Conservation (phyloP, 2,329 filamentous ascomycete species). For the Nemania sp. region DNA sequence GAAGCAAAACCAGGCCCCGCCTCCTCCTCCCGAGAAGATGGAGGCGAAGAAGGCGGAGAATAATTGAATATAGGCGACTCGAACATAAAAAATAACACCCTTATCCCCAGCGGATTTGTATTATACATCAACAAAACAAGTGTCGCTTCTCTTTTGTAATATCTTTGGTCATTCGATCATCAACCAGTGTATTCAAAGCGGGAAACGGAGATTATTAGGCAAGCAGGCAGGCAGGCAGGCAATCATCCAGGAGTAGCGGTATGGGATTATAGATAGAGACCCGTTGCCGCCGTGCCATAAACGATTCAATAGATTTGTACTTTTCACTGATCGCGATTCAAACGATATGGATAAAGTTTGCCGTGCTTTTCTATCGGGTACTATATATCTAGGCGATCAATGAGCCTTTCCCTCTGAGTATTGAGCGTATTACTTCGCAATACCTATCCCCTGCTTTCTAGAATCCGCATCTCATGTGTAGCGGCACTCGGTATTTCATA, state of each 20-base stretch:
- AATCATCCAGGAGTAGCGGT: constrained; percentile 29
- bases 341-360: no score
- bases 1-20: constrained; percentile 4
- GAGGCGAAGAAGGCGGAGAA: constrained; percentile 27
- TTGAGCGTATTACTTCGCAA: no score
- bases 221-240: no score
- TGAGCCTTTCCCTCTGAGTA: no score
- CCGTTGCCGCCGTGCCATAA: constrained; percentile 27
- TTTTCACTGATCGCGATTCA: no score
- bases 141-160: constrained; percentile 40
- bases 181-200: constrained; percentile 34
- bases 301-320: constrained; percentile 25
- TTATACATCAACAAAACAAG: constrained; percentile 15
- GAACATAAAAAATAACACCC: constrained; percentile 8
- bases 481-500: no score
- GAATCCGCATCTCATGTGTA: no score
- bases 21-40: constrained; percentile 12
- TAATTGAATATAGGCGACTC: constrained; percentile 19
- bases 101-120: constrained; percentile 17
- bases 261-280: constrained; percentile 29
- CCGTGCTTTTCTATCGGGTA: no score
- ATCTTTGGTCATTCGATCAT: constrained; percentile 22
- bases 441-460: no score
- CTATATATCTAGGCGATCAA: no score
- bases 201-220: constrained; percentile 26